phyloP scores from a whole-genome alignment of 2,329 filamentous ascomycete genomes.

The Cladophialophora yegresii region DNA sequence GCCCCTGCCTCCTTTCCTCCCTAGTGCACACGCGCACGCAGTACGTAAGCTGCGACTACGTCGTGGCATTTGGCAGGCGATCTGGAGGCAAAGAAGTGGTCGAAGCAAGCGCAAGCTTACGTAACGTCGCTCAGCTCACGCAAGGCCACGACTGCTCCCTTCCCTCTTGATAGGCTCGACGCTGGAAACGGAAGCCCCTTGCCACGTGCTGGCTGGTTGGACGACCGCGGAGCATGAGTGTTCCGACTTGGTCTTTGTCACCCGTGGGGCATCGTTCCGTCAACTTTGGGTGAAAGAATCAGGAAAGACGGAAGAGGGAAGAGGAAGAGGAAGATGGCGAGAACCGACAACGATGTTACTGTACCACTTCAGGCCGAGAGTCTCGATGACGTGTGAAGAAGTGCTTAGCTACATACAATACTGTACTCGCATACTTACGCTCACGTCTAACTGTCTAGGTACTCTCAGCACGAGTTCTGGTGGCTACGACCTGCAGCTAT shows the following conservation, averaged over 20 bases:
- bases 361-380: too few species aligned
- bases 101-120: conserved; percentile 5
- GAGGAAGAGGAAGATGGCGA: not conserved
- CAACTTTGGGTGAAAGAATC: too few species aligned
- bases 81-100: not conserved
- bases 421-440: not conserved
- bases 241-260: not conserved
- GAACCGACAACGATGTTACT: not conserved
- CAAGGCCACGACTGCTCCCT: not conserved
- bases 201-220: conserved; percentile 12
- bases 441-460: too few species aligned
- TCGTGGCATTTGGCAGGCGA: not conserved
- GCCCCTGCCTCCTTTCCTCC: not conserved
- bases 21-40: not conserved
- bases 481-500: not conserved
- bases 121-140: conserved; percentile 6
- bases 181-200: conserved; percentile 7
- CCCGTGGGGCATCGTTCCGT: not conserved
- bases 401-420: not conserved
- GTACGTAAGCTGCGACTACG: not conserved
- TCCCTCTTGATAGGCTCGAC: not conserved
- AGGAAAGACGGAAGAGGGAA: too few species aligned
- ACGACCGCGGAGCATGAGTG: not conserved
- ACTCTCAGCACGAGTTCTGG: not conserved
- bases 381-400: not conserved